Conservation (phyloP, 75 land plant species). For the Sequoiadendron giganteum region DNA sequence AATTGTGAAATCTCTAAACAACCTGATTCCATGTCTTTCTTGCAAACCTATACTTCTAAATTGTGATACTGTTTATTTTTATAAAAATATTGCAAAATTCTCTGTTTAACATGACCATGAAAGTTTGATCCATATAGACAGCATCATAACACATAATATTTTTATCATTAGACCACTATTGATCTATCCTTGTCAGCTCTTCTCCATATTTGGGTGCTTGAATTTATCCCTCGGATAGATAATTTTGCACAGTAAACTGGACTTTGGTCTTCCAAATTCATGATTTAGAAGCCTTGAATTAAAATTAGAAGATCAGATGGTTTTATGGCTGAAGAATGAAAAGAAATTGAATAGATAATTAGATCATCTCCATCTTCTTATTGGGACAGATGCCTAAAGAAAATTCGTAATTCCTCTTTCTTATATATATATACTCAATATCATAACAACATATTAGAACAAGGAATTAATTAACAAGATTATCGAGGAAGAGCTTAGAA, state of each 20-base stretch:
- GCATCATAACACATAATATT: not conserved
- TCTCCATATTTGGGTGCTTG: not conserved
- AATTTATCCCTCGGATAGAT: not conserved
- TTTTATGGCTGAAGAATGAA: too few relatives aligned
- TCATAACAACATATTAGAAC: too few relatives aligned
- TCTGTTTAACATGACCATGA: not conserved
- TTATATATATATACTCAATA: too few relatives aligned
- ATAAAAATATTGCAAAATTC: not conserved
- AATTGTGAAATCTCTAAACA: not conserved
- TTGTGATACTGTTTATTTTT: not conserved
- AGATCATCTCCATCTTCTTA: too few relatives aligned
- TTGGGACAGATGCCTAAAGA: too few relatives aligned
- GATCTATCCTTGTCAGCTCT: not conserved
- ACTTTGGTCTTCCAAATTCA: not conserved
- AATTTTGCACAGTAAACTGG: not conserved
- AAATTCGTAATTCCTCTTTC: too few relatives aligned
- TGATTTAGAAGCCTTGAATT: not conserved
- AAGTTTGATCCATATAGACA: not conserved
- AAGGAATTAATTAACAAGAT: too few relatives aligned
- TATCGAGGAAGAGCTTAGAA: too few relatives aligned
- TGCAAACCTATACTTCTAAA: not conserved
- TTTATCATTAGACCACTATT: not conserved
- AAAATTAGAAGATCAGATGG: too few relatives aligned
- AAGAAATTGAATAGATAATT: too few relatives aligned
- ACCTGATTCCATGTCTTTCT: not conserved